Base-by-base conservation (phyloP, 441 rosid genomes). In the Omphalea diandra region DNA sequence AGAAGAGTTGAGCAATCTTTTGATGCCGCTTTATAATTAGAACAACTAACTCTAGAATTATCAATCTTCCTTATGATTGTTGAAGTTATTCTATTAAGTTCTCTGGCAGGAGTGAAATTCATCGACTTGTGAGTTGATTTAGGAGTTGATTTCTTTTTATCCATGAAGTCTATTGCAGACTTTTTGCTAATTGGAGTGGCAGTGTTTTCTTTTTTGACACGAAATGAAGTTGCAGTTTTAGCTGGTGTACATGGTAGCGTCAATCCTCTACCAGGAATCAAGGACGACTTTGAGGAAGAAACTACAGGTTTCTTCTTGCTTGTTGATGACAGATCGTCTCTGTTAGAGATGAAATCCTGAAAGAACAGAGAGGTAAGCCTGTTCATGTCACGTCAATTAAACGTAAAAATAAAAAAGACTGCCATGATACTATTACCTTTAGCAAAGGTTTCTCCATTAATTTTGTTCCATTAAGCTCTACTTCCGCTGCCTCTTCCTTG, bases 1-100 rank as follows among this genome's bases (percentile, higher is more conserved):
- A 76, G 76, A 67, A 90, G 97, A 69, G 88, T 87, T 58, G 84
- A 72, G 81, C 81, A 82, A 18, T 86, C 90, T 75, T 79, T 89
- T 24, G 78, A 61, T 76, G 79, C 77, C 75, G 79, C 77, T 46
- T 82, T 84, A 46, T 85, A 79, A 76, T n/a, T 60, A 24, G 76
- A 59, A 70, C 70, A 59, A 70, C 70, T 54, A 46, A 67, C 70
- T 78, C 86, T 86, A 56, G 90, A 83, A 67, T 83, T 75, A 71
- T 87, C 97, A 35, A 83, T 80, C 78, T 84, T 91, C 79, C 76
- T 54, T 72, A 82, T 82, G 43, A 84, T 80, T 52, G 75, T 61
- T 52, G 91, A 76, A 63, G 88, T 82, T 53, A 78, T 57, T 71
- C 63, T 78, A 64, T 75, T 79, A 54, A 82, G 2, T 78, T 85